Conservation (phyloP, 1,139 yeast species). For the Magnusiomyces clavatus region DNA sequence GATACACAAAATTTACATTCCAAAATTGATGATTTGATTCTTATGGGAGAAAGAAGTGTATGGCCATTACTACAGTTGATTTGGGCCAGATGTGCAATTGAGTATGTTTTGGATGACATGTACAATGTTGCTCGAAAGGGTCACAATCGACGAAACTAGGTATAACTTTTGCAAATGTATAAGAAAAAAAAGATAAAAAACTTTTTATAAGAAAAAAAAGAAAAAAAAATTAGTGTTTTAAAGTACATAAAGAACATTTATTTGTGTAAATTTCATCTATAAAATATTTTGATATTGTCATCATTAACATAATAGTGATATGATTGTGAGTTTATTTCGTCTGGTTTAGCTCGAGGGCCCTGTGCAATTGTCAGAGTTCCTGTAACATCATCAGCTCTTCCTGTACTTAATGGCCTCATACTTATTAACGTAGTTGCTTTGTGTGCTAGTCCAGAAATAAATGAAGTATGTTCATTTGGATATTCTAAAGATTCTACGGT, state of each 20-base stretch:
- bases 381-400: constrained; percentile 76
- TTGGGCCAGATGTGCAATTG: constrained; percentile 85
- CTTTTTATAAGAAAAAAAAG: not conserved
- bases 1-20: constrained; percentile 54
- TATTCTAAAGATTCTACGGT: too few relatives aligned
- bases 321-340: constrained; percentile 48
- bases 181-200: too few relatives aligned
- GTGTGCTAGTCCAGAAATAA: constrained; percentile 39
- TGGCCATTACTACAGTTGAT: constrained; percentile 88
- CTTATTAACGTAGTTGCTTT: constrained; percentile 45
- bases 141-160: too few relatives aligned
- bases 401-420: constrained; percentile 63
- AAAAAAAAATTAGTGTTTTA: too few relatives aligned
- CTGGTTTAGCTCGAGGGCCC: constrained; percentile 39
- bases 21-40: constrained; percentile 26
- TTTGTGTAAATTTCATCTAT: constrained; percentile 25
- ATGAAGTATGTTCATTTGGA: not conserved
- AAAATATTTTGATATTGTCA: constrained; percentile 39
- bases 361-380: constrained; percentile 55
- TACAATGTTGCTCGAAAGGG: constrained; percentile 40
- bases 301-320: constrained; percentile 55
- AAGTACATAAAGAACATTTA: not conserved
- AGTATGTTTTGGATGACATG: constrained; percentile 76
- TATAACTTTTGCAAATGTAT: too few relatives aligned
- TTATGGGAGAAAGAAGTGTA: constrained; percentile 84